These are phyloP conservation scores for Trichosanthes cucumerina DNA, from an alignment of 306 rosid species.

Conservation along the genomic window DNA sequence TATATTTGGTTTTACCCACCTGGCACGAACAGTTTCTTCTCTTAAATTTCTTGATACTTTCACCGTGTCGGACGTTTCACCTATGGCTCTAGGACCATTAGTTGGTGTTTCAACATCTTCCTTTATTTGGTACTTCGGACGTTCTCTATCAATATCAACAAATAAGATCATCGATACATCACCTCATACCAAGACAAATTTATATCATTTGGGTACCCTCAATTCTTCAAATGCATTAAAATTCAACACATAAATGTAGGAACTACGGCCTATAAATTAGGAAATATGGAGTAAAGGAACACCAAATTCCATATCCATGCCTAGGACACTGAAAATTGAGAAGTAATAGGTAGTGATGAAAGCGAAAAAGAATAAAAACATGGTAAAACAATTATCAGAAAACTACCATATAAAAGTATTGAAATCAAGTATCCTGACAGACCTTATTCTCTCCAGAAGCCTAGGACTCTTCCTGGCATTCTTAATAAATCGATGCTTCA, in stretches of 20 bases:
- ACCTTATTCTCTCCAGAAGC: conserved; percentile 94
- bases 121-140: conserved; percentile 69
- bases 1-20: conserved; percentile 38
- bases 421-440: conserved; percentile 12
- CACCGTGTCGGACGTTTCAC: conserved; percentile 63
- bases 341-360: neutral
- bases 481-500: conserved; percentile 82
- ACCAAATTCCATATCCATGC: neutral
- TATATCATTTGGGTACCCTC: neutral
- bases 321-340: neutral
- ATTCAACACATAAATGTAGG: conserved; percentile 4
- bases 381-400: neutral
- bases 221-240: neutral
- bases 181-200: neutral
- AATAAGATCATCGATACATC: conserved; percentile 6
- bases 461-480: conserved; percentile 79
- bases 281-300: neutral
- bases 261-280: neutral
- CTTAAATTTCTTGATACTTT: conserved; percentile 47
- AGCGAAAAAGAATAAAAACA: neutral
- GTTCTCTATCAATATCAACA: conserved; percentile 57
- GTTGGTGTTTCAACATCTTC: conserved; percentile 47
- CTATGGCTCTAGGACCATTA: conserved; percentile 45
- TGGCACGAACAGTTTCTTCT: conserved; percentile 55
- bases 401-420: conserved; percentile 12